Percentiles rank a stretch among this genome's conserved stretches.
Evolutionary conservation across 2,329 filamentous ascomycete genomes (phyloP).

Genomic region (Aspergillus sp.): DNA sequence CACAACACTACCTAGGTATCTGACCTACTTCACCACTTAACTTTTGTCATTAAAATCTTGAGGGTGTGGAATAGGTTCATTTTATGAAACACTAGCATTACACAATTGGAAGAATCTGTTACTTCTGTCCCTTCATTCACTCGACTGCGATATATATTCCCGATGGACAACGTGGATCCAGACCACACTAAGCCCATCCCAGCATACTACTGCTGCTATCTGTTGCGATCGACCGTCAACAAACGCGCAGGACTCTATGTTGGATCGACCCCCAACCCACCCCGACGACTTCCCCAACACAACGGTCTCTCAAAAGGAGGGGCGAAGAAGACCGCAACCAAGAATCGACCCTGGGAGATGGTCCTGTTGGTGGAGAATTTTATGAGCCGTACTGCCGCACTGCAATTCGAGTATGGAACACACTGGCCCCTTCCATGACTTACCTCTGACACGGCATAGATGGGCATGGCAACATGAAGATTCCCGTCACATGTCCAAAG

Average conservation of each 20-base stretch:
- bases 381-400: constrained; percentile 76
- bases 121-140: too few species aligned
- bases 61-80: too few species aligned
- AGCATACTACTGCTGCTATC: constrained; percentile 89
- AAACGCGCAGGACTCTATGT: constrained; percentile 73
- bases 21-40: too few species aligned
- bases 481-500: constrained; percentile 70
- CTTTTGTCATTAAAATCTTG: too few species aligned
- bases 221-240: constrained; percentile 74
- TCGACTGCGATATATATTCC: background rate
- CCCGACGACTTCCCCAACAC: constrained; percentile 81
- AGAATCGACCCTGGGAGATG: constrained; percentile 87
- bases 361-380: constrained; percentile 83
- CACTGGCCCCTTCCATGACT: background rate
- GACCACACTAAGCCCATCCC: constrained; percentile 64
- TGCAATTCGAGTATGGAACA: constrained; percentile 82
- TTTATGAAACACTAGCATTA: too few species aligned
- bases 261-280: constrained; percentile 86
- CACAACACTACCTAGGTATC: too few species aligned
- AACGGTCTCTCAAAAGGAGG: constrained; percentile 84
- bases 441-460: constrained; percentile 45
- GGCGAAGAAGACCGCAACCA: constrained; percentile 71
- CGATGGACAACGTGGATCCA: constrained; percentile 19
- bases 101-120: too few species aligned
- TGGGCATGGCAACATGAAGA: constrained; percentile 89